Conservation (phyloP, 495 filamentous ascomycete species). For the Penicillium waksmanii region DNA sequence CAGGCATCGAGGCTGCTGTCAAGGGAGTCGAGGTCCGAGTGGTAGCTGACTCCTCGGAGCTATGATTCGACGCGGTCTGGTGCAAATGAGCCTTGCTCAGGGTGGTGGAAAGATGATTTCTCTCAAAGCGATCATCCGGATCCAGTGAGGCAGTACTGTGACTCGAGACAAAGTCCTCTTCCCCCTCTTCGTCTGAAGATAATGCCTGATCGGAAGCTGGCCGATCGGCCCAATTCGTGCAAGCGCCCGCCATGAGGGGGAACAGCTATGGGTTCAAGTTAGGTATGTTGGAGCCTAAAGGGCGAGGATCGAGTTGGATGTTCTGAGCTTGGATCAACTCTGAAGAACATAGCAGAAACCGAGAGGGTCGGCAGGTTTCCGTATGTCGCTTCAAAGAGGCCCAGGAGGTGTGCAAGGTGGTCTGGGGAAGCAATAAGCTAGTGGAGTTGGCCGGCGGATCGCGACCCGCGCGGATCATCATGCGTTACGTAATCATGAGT, state of each 20-base stretch:
- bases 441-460: constrained; percentile 25
- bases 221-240: constrained; percentile 28
- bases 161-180: constrained; percentile 41
- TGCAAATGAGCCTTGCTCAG: constrained; percentile 41
- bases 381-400: constrained; percentile 1
- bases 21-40: constrained; percentile 19
- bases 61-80: constrained; percentile 16
- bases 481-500: constrained; percentile 15
- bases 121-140: constrained; percentile 14
- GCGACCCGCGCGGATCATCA: constrained; percentile 21
- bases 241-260: constrained; percentile 22
- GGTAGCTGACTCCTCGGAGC: constrained; percentile 7
- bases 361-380: background rate
- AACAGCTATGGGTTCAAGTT: background rate
- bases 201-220: constrained; percentile 30
- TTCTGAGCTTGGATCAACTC: background rate
- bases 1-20: constrained; percentile 9
- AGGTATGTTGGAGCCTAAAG: background rate
- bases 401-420: constrained; percentile 2
- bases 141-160: constrained; percentile 35
- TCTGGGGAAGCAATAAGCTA: constrained; percentile 26
- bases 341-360: constrained; percentile 4
- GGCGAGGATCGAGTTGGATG: background rate
- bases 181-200: constrained; percentile 44
- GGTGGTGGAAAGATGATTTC: constrained; percentile 15